Evolutionary conservation across 208 protist species (phyloP).

Genomic region (Acanthamoeba divionensis): DNA sequence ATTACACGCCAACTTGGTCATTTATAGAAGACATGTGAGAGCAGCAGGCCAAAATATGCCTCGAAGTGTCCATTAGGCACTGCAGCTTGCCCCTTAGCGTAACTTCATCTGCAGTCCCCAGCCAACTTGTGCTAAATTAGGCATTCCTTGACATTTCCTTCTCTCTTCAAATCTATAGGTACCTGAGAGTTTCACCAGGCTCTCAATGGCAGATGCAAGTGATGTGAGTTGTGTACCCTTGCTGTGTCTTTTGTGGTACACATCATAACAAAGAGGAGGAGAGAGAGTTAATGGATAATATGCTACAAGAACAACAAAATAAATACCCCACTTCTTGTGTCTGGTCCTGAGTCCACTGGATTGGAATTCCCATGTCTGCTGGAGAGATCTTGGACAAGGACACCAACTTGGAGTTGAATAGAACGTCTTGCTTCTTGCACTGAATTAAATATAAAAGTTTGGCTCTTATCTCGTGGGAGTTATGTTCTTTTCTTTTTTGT

Average conservation of each 20-base stretch:
- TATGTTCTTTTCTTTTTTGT: too few species aligned
- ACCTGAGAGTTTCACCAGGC: neutral
- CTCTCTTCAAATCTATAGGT: neutral
- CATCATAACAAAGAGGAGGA: neutral
- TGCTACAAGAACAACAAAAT: neutral
- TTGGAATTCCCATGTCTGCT: neutral
- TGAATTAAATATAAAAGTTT: neutral
- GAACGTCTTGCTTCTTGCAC: neutral
- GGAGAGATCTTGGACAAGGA: neutral
- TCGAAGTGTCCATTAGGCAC: constrained; percentile 18
- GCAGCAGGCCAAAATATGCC: constrained; percentile 1
- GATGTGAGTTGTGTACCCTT: neutral
- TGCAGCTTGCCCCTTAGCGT: constrained; percentile 13
- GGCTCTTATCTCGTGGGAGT: neutral
- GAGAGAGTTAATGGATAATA: neutral
- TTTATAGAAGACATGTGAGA: too few species aligned
- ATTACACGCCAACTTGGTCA: too few species aligned
- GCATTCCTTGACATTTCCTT: neutral
- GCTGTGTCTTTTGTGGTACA: neutral
- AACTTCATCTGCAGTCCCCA: neutral
- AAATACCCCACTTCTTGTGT: neutral
- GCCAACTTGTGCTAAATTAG: neutral
- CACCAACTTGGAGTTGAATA: neutral
- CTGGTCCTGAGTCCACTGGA: too few species aligned
- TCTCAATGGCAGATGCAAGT: neutral